Evolutionary conservation across 306 rosid species (phyloP).

Genomic region (Cucumis sativus): Cucumber_9930_V3 NC_026661.2:21616501-21617000

Average conservation of each 20-base stretch:
- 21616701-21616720: conserved; percentile 51
- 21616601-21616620: conserved; percentile 78
- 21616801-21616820: conserved; percentile 19
- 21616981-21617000: conserved; percentile 65
- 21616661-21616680: conserved; percentile 92
- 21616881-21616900: conserved; percentile 8
- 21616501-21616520: conserved; percentile 86
- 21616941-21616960: conserved; percentile 55
- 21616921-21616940: conserved; percentile 21
- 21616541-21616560: conserved; percentile 63
- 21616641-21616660: conserved; percentile 86
- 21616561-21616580: conserved; percentile 94
- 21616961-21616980: conserved; percentile 74
- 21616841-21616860: conserved; percentile 19
- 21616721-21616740: conserved; percentile 74
- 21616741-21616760: conserved; percentile 86
- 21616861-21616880: conserved; percentile 9
- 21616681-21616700: conserved; percentile 57
- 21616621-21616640: conserved; percentile 85
- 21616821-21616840: conserved; percentile 14
- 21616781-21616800: conserved; percentile 66
- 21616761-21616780: conserved; percentile 68
- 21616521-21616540: conserved; percentile 80
- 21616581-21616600: conserved; percentile 90
- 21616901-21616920: conserved; percentile 22